Percentiles rank a stretch among this genome's conserved stretches.
phyloP scores from a whole-genome alignment of 495 filamentous ascomycete genomes.

The Cairneyella variabilis region DNA sequence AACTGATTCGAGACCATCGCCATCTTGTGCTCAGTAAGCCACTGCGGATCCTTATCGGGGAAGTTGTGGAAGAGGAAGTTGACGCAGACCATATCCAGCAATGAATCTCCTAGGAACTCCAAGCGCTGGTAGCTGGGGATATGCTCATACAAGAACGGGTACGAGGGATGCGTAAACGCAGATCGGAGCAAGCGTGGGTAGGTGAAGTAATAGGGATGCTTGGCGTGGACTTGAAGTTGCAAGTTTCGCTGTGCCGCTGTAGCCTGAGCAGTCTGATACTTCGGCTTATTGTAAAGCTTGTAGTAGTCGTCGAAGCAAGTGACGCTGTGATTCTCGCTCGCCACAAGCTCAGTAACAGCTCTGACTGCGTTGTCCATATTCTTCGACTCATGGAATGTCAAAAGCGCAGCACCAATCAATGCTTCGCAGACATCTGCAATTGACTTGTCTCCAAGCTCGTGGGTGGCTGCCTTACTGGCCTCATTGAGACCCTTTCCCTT shows the following conservation, averaged over 20 bases:
- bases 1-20: conserved; percentile 99
- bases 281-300: conserved; percentile 63
- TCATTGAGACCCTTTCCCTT: too few species aligned
- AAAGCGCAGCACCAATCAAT: conserved; percentile 82
- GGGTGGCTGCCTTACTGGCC: conserved; percentile 42
- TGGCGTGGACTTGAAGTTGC: conserved; percentile 56
- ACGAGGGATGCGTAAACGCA: conserved; percentile 87
- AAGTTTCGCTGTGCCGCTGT: conserved; percentile 65
- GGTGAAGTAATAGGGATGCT: conserved; percentile 75
- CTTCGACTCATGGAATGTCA: conserved; percentile 52
- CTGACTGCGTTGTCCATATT: conserved; percentile 77
- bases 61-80: conserved; percentile 73
- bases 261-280: conserved; percentile 59
- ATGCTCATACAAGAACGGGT: conserved; percentile 63
- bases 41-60: conserved; percentile 83
- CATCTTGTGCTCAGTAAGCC: conserved; percentile 99
- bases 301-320: conserved; percentile 68
- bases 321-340: conserved; percentile 62
- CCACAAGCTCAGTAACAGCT: conserved; percentile 76
- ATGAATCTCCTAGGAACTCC: conserved; percentile 88
- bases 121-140: conserved; percentile 89
- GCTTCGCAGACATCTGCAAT: conserved; percentile 98
- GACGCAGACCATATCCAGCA: conserved; percentile 85
- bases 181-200: conserved; percentile 74
- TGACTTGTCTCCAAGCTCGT: conserved; percentile 79